These are phyloP conservation scores for Apocynum venetum DNA, from an alignment of 257 asterid genomes.

Conservation along the genomic window DNA sequence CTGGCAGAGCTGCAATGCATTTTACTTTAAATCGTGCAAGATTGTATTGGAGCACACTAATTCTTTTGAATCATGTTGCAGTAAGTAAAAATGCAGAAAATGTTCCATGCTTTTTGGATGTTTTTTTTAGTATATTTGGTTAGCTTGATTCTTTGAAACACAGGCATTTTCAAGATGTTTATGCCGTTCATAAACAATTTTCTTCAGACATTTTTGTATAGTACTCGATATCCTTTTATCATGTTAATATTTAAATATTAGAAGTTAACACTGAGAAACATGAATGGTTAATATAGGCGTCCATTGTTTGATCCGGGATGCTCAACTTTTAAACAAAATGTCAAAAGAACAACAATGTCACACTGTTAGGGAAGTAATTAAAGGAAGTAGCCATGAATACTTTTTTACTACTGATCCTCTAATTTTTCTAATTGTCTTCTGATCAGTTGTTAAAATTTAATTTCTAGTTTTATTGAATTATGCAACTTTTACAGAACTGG, in stretches of 20 bases:
- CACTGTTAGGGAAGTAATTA: too few species aligned
- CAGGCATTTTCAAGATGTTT: neutral
- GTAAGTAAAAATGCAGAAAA: neutral
- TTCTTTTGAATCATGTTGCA: neutral
- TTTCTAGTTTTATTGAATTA: constrained; percentile 12
- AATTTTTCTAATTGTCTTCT: too few species aligned
- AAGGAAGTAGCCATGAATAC: too few species aligned
- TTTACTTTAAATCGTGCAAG: too few species aligned
- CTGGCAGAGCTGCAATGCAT: too few species aligned
- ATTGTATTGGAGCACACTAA: too few species aligned
- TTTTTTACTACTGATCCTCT: too few species aligned
- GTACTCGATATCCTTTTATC: neutral
- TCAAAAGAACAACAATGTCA: too few species aligned
- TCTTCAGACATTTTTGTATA: neutral
- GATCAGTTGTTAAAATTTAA: neutral
- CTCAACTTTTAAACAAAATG: too few species aligned
- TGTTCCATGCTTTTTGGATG: neutral
- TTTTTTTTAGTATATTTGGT: neutral
- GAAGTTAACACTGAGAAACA: neutral
- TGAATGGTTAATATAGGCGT: neutral
- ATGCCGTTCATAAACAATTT: neutral
- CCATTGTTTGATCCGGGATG: too few species aligned
- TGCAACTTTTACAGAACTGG: constrained; percentile 36
- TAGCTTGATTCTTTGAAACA: neutral
- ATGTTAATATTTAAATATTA: neutral